phyloP scores from a whole-genome alignment of 495 filamentous ascomycete species.

The Pseudomonodictys pantanalensis region DNA sequence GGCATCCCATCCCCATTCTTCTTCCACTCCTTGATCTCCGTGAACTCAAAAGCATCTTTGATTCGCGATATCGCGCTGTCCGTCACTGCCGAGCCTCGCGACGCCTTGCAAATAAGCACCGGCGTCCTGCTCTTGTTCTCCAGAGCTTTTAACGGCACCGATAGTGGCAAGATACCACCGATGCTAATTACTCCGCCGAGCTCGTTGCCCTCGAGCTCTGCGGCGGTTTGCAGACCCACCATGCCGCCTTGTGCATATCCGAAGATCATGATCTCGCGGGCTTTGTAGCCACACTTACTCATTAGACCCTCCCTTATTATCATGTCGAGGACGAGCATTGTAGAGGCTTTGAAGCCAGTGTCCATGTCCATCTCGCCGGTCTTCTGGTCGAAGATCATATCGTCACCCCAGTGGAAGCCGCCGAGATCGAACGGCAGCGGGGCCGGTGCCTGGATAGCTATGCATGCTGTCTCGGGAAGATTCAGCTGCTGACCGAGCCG shows the following conservation, averaged over 20 bases:
- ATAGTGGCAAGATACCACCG: constrained; percentile 65
- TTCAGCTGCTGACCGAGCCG: constrained; percentile 67
- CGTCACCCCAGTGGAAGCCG: constrained; percentile 93
- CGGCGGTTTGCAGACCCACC: constrained; percentile 60
- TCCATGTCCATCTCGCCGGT: constrained; percentile 72
- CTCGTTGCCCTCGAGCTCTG: constrained; percentile 33
- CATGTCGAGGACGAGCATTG: constrained; percentile 50
- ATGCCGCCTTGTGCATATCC: constrained; percentile 90
- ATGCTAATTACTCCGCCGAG: constrained; percentile 70
- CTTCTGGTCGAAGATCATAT: constrained; percentile 63
- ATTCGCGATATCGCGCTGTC: constrained; percentile 59
- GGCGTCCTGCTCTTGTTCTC: constrained; percentile 64
- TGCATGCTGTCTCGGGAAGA: constrained; percentile 74
- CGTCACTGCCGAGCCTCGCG: constrained; percentile 60
- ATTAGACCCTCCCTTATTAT: constrained; percentile 62
- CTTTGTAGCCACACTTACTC: constrained; percentile 65
- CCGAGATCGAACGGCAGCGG: constrained; percentile 69
- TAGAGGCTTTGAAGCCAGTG: constrained; percentile 64
- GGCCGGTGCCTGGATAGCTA: constrained; percentile 72
- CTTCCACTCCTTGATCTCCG: constrained; percentile 73
- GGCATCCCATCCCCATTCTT: constrained; percentile 81
- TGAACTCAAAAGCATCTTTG: constrained; percentile 65
- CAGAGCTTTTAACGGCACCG: constrained; percentile 41
- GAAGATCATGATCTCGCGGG: constrained; percentile 68
- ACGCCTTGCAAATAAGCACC: constrained; percentile 67